Conservation (phyloP, 116 monocot genomes). For the Dioscorea cayenensis region DNA sequence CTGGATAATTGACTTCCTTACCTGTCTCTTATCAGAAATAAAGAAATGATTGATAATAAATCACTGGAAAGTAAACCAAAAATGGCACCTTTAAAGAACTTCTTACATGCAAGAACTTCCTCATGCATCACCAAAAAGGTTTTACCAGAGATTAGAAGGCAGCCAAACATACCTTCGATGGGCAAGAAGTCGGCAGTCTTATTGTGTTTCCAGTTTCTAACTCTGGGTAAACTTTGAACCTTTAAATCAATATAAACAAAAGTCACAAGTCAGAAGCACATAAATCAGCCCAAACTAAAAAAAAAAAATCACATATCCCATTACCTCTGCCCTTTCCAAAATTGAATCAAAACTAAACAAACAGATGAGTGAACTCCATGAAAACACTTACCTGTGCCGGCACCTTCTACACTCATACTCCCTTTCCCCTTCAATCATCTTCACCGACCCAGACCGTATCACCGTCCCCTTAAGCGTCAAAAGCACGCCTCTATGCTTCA, state of each 20-base stretch:
- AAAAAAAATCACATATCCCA: neutral
- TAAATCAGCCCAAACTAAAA: neutral
- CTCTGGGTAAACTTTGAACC: constrained; percentile 90
- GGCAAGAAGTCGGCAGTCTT: constrained; percentile 67
- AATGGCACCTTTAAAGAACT: too few species aligned
- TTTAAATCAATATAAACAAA: constrained; percentile 12
- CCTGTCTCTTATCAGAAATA: too few species aligned
- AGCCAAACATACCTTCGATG: constrained; percentile 49
- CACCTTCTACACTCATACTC: constrained; percentile 87
- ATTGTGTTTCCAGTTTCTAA: constrained; percentile 84
- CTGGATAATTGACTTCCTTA: too few species aligned
- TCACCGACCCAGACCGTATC: constrained; percentile 75
- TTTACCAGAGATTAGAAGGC: neutral
- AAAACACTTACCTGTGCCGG: constrained; percentile 47
- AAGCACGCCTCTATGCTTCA: constrained; percentile 81
- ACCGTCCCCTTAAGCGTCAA: constrained; percentile 90
- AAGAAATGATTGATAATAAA: too few species aligned
- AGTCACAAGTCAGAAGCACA: too few species aligned
- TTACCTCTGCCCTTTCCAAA: neutral
- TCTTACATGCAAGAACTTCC: neutral
- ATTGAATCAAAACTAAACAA: neutral
- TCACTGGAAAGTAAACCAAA: too few species aligned
- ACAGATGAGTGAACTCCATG: neutral
- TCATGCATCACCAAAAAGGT: neutral
- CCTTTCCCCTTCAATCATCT: constrained; percentile 98